phyloP scores from a whole-genome alignment of 352 stramenopile genomes.

The Phytophthora pseudosyringae region DNA sequence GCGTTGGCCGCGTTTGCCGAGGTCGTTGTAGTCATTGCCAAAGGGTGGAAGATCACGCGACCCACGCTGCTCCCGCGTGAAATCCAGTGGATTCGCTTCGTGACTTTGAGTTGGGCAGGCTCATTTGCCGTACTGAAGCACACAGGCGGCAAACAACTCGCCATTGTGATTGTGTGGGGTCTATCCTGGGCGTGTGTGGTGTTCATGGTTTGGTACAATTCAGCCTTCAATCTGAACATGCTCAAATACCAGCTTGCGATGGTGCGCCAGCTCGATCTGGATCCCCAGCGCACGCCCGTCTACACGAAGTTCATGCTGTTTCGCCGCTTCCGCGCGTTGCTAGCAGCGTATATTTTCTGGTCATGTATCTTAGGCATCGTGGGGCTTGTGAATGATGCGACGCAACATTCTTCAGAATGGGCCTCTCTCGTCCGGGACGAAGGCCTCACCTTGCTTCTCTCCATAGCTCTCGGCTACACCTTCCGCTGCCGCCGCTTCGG shows the following conservation, averaged over 20 bases:
- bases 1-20: conserved; percentile 57
- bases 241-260: conserved; percentile 71
- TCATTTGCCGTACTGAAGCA: conserved; percentile 52
- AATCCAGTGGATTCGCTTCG: conserved; percentile 62
- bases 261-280: conserved; percentile 58
- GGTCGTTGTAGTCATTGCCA: conserved; percentile 61
- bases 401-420: conserved; percentile 44
- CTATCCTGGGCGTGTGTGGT: conserved; percentile 60
- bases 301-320: conserved; percentile 77
- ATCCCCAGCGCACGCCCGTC: conserved; percentile 56
- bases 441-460: conserved; percentile 50
- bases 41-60: conserved; percentile 78
- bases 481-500: conserved; percentile 69
- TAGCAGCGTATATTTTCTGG: conserved; percentile 63
- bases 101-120: conserved; percentile 58
- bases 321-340: conserved; percentile 48
- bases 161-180: conserved; percentile 60
- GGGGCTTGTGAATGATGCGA: conserved; percentile 48
- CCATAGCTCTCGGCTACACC: conserved; percentile 53
- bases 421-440: conserved; percentile 45
- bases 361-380: conserved; percentile 54
- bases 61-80: conserved; percentile 48
- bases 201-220: conserved; percentile 79
- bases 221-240: conserved; percentile 74
- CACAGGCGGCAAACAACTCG: conserved; percentile 47